Evolutionary conservation across 208 protist genomes (phyloP), one percentile per base, ranked within the genome.

Genomic region (Histomonas meleagridis): DNA sequence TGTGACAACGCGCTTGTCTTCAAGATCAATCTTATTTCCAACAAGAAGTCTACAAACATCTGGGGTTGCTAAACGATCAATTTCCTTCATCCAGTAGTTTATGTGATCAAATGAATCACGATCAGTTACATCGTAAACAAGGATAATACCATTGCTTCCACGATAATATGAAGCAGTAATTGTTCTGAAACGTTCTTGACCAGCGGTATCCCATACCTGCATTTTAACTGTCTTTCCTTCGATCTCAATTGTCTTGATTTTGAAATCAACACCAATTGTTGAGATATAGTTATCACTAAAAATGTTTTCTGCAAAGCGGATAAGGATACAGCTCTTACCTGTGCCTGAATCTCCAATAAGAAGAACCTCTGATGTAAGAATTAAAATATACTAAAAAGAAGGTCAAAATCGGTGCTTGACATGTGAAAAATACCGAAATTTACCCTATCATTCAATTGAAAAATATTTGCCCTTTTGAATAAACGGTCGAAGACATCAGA

Each of bases 11-110:
- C 81, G 38, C 65, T 93, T n/a, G n/a, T 51, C 92, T 16, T 21
- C 90, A 9, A 95, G 91, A 69, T 95, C 94, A 28, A 46, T 79
- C 91, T 95, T 95, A 62, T 94, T 95, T 43, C 94, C 94, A 62
- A 95, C 65, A 70, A 95, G 32, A 46, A 96, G n/a, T 53, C 94
- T 95, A 51, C 98, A 98, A 57, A 99, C 98, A 92, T 97, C 97
- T 92, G 98, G 97, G 81, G 95, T 96, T 21, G 97, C 97, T 94
- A 97, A 98, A 93, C 97, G 72, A 51, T 99, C 97, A 93, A 99
- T 99, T 94, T 99, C 97, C 40, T 94, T 91, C 62, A 97, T 94
- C 96, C 96, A 97, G 16, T 65, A 49, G 9, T 48, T 91, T 21
- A 91, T 65, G 21, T 91, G 81, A 38, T 91, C 51, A 40, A 94